Percentiles rank a stretch among this genome's conserved stretches.
phyloP scores from a whole-genome alignment of 2,329 filamentous ascomycete species.

The Stromatinia cepivora region DNA sequence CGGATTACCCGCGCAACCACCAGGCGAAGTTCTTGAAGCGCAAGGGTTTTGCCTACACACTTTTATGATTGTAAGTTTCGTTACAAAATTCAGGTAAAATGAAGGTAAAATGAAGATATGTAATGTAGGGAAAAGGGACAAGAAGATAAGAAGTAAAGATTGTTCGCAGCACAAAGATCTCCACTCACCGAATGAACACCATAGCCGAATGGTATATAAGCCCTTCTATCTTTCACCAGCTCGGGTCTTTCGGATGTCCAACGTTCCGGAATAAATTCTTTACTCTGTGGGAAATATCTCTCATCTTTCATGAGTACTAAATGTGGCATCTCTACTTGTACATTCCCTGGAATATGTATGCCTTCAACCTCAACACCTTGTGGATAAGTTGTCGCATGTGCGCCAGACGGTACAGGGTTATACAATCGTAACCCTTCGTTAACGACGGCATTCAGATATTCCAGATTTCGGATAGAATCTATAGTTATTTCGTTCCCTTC shows the following conservation, averaged over 20 bases:
- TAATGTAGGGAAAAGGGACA: background rate
- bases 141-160: background rate
- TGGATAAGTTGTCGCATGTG: slow-evolving; percentile 24
- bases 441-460: slow-evolving; percentile 28
- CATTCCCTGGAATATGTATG: slow-evolving; percentile 25
- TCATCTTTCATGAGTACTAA: slow-evolving; percentile 28
- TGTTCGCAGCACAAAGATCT: background rate
- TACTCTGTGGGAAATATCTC: slow-evolving; percentile 25
- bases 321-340: slow-evolving; percentile 25
- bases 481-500: slow-evolving; percentile 16
- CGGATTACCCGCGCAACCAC: slow-evolving; percentile 23
- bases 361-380: slow-evolving; percentile 23
- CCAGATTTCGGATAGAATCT: slow-evolving; percentile 21
- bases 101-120: too few relatives aligned
- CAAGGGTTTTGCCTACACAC: slow-evolving; percentile 30
- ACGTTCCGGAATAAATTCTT: slow-evolving; percentile 28
- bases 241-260: slow-evolving; percentile 26
- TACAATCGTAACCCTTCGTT: slow-evolving; percentile 27
- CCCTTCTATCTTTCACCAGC: slow-evolving; percentile 25
- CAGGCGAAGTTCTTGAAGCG: slow-evolving; percentile 28
- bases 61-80: background rate
- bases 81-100: too few relatives aligned
- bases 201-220: slow-evolving; percentile 30
- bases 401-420: slow-evolving; percentile 26
- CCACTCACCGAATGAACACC: slow-evolving; percentile 25